These are phyloP conservation scores for Backusella macrospora DNA, from an alignment of 192 early-diverging fungal genomes.

Conservation along the genomic window DNA sequence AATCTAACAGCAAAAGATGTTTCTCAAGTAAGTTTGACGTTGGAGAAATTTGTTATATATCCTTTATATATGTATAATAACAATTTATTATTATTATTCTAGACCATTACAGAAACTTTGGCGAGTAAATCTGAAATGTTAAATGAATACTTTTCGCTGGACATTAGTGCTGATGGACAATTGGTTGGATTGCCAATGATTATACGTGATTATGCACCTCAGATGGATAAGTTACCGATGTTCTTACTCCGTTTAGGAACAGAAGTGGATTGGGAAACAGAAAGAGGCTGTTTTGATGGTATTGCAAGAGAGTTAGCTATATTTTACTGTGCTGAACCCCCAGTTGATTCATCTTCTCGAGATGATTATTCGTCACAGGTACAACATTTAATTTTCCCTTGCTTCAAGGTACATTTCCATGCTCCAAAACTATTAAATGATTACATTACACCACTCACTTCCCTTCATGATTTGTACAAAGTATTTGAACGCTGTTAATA, in stretches of 20 bases:
- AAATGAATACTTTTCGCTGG: conserved; percentile 86
- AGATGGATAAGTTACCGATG: conserved; percentile 81
- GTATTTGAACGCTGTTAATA: conserved; percentile 95
- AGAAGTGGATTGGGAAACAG: conserved; percentile 84
- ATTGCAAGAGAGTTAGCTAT: conserved; percentile 69
- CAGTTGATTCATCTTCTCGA: conserved; percentile 32
- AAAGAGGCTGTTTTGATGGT: conserved; percentile 82
- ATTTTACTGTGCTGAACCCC: conserved; percentile 64
- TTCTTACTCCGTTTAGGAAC: conserved; percentile 82
- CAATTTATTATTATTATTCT: not conserved
- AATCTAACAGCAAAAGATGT: conserved; percentile 57
- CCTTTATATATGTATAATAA: too few relatives aligned
- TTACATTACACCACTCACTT: conserved; percentile 72
- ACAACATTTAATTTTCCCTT: conserved; percentile 83
- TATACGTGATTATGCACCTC: conserved; percentile 79
- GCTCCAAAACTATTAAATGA: conserved; percentile 62
- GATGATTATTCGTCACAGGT: conserved; percentile 62
- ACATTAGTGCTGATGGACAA: conserved; percentile 63
- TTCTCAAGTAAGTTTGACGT: conserved; percentile 48
- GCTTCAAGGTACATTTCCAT: conserved; percentile 73
- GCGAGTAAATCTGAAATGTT: conserved; percentile 76
- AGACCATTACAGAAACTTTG: conserved; percentile 55
- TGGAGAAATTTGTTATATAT: not conserved
- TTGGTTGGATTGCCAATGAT: conserved; percentile 79
- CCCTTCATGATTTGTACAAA: conserved; percentile 89